These are phyloP conservation scores for Ramaria rubella DNA, from an alignment of 768 basidiomycete genomes.

Conservation along the genomic window DNA sequence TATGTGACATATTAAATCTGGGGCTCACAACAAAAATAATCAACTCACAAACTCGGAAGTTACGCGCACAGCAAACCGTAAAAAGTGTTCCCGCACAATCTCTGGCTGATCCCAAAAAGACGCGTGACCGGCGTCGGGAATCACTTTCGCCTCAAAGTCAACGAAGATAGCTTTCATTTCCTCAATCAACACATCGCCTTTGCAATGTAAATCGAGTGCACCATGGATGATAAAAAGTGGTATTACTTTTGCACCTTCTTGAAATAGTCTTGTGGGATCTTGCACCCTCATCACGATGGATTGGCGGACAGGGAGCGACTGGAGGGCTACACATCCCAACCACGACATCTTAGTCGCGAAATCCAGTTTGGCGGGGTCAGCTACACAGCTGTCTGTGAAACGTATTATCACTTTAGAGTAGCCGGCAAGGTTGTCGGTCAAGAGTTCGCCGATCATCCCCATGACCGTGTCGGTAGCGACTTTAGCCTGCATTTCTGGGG, in stretches of 20 bases:
- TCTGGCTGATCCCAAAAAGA: too few species aligned
- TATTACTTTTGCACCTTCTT: conserved; percentile 20
- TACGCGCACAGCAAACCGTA: too few species aligned
- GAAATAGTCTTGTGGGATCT: conserved; percentile 19
- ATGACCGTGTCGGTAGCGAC: not conserved
- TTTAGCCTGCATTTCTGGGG: not conserved
- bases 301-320: conserved; percentile 10
- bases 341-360: conserved; percentile 21
- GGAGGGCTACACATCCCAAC: conserved; percentile 22
- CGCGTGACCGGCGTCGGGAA: too few species aligned
- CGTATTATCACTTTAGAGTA: conserved; percentile 7
- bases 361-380: conserved; percentile 15
- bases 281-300: conserved; percentile 22
- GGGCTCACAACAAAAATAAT: too few species aligned
- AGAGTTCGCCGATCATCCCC: not conserved
- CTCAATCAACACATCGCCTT: conserved; percentile 18
- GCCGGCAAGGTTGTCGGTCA: not conserved
- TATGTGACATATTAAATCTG: too few species aligned
- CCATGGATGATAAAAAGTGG: conserved; percentile 25
- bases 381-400: conserved; percentile 17
- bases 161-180: conserved; percentile 23
- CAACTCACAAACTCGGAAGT: too few species aligned
- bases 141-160: conserved; percentile 20
- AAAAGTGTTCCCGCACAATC: too few species aligned
- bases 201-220: conserved; percentile 22